Evolutionary conservation across 2,329 filamentous ascomycete species (phyloP), one percentile per base, ranked within the genome.

Genomic region (Lasiodiplodia hormozganensis): DNA sequence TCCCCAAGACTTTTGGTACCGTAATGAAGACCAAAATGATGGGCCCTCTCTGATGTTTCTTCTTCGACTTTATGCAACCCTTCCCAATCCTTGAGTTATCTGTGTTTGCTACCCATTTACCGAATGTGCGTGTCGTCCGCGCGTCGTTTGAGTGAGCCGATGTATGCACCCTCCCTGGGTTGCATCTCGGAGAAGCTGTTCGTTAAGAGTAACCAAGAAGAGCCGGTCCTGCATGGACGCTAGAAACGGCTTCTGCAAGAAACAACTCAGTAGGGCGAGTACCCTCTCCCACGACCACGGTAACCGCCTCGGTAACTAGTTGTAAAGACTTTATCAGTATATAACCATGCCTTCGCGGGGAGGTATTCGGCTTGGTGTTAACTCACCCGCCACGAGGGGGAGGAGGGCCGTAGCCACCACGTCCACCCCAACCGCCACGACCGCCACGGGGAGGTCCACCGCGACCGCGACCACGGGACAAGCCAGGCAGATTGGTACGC

Each of bases 401-500:
- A 67, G 71, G 71, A 31, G 73, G 79, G 67, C 83, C 83, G 74
- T 82, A 85, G 68, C 83, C 83, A 43, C 81, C 77, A 74, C 89
- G 85, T 68, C 77, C 82, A 80, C 72, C 60, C 65, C 83, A 83
- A 69, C 84, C 82, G 54, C 88, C 82, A 10, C 87, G 85, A 69
- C 83, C 79, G 69, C 83, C 79, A 69, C 81, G 81, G 34, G 73
- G 70, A 21, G 73, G 73, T 40, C 84, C 72, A 34, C 87, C 85
- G 43, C 89, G 89, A 64, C 92, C 86, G 34, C 85, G 83, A 68
- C 94, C 93, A 71, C 95, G 89, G 73, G 88, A 91, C 93, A 99
- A 95, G 70, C 96, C 96, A 1, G 96, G 96, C 65, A 99, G 85
- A 79, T 99, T 99, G 74, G 96, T 99, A 70, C 96, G 92, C 85